Evolutionary conservation across 1,284 basidiomycete genomes (phyloP).

Genomic region (Ganoderma resinaceum): DNA sequence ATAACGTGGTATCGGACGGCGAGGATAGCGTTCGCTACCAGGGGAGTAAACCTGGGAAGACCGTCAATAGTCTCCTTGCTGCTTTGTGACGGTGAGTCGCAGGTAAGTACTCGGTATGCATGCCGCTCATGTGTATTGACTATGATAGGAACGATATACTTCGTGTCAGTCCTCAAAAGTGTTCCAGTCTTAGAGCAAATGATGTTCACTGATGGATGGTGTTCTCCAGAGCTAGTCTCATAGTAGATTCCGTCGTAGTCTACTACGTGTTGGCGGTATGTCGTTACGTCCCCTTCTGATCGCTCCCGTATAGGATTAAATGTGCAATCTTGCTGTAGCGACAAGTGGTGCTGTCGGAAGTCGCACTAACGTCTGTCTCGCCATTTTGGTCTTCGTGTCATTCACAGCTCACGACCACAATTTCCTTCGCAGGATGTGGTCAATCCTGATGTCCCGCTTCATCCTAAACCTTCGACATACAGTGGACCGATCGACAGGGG

Average conservation of each 20-base stretch:
- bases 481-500: background rate
- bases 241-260: background rate
- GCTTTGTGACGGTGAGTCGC: background rate
- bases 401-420: background rate
- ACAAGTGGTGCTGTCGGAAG: background rate
- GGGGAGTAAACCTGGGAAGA: background rate
- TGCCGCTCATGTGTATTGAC: background rate
- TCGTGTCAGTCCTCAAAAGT: background rate
- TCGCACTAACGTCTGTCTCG: background rate
- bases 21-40: background rate
- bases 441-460: conserved; percentile 23
- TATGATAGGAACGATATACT: background rate
- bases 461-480: conserved; percentile 20
- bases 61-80: background rate
- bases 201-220: background rate
- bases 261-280: background rate
- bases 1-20: too few species aligned
- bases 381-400: background rate
- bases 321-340: too few species aligned
- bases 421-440: conserved; percentile 4
- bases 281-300: background rate
- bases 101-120: background rate
- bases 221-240: background rate
- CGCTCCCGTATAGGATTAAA: background rate
- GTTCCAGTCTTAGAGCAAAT: too few species aligned